A percentile compares a stretch with the other conserved stretches of the same genome.
Conservation (phyloP, 2,329 filamentous ascomycete genomes). For the Trichoderma arundinaceum region DNA sequence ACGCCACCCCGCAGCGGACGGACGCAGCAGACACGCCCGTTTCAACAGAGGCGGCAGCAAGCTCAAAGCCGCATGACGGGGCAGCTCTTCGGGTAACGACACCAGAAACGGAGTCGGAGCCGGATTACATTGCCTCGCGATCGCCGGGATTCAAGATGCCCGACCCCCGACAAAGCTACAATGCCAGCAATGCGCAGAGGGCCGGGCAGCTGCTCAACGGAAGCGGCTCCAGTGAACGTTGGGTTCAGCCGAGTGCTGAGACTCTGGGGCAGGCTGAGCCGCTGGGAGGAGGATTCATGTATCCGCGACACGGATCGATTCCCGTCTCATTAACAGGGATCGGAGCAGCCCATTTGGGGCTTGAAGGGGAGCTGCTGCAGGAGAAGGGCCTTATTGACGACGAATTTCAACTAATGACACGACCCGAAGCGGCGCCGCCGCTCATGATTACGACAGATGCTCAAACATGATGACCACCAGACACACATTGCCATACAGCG, state of each 20-base stretch:
- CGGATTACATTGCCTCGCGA: constrained; percentile 30
- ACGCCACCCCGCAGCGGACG: constrained; percentile 2
- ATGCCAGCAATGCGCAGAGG: constrained; percentile 2
- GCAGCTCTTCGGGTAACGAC: constrained; percentile 2
- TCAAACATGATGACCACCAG: constrained; percentile 27
- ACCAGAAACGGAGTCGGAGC: constrained; percentile 27
- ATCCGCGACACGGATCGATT: constrained; percentile 30
- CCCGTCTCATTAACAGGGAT: constrained; percentile 38
- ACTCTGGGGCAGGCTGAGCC: neutral
- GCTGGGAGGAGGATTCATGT: constrained; percentile 9
- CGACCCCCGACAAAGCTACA: constrained; percentile 12
- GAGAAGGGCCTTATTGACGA: constrained; percentile 33
- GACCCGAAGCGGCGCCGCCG: constrained; percentile 33
- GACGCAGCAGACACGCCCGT: constrained; percentile 1
- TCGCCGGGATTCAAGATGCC: constrained; percentile 13
- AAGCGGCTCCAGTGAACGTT: neutral
- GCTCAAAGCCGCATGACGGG: neutral
- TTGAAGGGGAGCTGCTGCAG: constrained; percentile 35
- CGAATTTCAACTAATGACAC: constrained; percentile 32
- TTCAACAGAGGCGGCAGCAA: neutral
- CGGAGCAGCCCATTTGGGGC: constrained; percentile 36
- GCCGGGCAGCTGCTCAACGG: neutral
- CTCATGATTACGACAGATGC: constrained; percentile 36
- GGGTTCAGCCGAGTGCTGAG: constrained; percentile 1
- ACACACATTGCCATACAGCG: neutral